Base-by-base conservation (phyloP, 768 basidiomycete species). In the Neoboletus magnificus region DNA sequence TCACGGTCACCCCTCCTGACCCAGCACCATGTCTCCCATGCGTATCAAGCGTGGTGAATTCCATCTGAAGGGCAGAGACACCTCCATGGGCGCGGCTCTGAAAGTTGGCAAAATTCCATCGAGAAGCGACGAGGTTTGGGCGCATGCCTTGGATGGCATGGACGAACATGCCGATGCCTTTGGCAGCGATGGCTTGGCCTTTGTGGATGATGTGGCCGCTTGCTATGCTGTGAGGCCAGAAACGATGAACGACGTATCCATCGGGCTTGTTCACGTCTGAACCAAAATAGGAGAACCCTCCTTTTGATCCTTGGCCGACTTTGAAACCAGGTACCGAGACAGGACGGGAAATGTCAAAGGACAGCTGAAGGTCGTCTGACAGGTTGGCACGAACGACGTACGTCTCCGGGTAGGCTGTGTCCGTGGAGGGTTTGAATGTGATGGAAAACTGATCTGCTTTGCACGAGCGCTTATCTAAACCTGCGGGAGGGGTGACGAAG, bases 81-180 rank as follows among this genome's bases (percentile, higher is more conserved):
- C 88, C 88, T 18, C 82, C 85, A 47, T 84, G 80, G 25, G 82
- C 76, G 18, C 77, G 71, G 66, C 89, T 89, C 71, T 93, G 87
- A 79, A 99, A 99, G 75, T 89, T 80, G 29, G 78, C 87, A 74
- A 98, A 99, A 76, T 98, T 98, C 97, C 97, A 99, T 10, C 88
- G 75, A 20, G 91, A 78, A 15, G 97, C 97, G 63, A 97, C 84
- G 53, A 93, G 81, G 73, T 99, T 91, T 47, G 96, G 94, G 9
- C 93, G 83, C 93, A 99, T 96, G 70, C 96, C 97, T 70, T 98
- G 96, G 69, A 98, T 97, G 43, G 96, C 96, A 71, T 96, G 91
- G 20, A 95, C 81, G 71, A 96, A 85, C 88, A 93, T 91, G 29
- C 92, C 91, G 36, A 80, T 75, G 42, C 89, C 90, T 32, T 80